Conservation (phyloP, 2,329 filamentous ascomycete genomes). For the Epicoccum sorghinum region DNA sequence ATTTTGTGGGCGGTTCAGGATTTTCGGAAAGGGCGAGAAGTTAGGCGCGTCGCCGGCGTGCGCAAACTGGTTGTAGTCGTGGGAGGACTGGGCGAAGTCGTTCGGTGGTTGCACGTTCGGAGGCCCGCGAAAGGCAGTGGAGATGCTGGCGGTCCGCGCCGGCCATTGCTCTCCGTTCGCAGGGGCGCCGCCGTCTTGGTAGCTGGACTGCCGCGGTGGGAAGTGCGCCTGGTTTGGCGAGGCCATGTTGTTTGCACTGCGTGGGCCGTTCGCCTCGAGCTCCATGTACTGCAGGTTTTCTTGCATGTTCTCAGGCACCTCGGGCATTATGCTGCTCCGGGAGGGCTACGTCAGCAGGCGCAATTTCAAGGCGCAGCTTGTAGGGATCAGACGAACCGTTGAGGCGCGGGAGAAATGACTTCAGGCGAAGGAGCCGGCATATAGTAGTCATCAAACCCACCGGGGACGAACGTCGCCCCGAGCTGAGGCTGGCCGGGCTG, state of each 20-base stretch:
- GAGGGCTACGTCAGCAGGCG: constrained; percentile 38
- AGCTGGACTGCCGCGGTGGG: constrained; percentile 41
- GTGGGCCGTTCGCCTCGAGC: constrained; percentile 69
- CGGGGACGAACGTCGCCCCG: constrained; percentile 70
- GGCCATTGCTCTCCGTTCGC: constrained; percentile 38
- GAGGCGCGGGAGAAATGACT: constrained; percentile 71
- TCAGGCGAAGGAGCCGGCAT: constrained; percentile 63
- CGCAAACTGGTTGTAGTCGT: constrained; percentile 49
- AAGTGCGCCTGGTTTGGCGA: constrained; percentile 38
- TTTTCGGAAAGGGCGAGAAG: constrained; percentile 90
- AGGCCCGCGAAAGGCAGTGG: constrained; percentile 45
- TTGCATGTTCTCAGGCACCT: constrained; percentile 96
- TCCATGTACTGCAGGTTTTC: constrained; percentile 91
- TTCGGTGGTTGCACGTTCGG: constrained; percentile 41
- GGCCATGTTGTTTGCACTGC: constrained; percentile 33
- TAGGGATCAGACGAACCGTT: constrained; percentile 61
- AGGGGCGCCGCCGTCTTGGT: constrained; percentile 27
- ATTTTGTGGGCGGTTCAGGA: constrained; percentile 78
- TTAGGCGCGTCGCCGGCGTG: constrained; percentile 66
- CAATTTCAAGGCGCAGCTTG: constrained; percentile 28
- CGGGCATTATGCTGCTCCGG: constrained; percentile 78
- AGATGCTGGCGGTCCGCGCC: constrained; percentile 43
- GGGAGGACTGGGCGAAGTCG: constrained; percentile 36
- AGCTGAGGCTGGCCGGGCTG: constrained; percentile 44
- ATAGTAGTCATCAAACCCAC: constrained; percentile 71